Evolutionary conservation across 2,329 filamentous ascomycete genomes (phyloP).

Genomic region (Anisogramma anomala): DNA sequence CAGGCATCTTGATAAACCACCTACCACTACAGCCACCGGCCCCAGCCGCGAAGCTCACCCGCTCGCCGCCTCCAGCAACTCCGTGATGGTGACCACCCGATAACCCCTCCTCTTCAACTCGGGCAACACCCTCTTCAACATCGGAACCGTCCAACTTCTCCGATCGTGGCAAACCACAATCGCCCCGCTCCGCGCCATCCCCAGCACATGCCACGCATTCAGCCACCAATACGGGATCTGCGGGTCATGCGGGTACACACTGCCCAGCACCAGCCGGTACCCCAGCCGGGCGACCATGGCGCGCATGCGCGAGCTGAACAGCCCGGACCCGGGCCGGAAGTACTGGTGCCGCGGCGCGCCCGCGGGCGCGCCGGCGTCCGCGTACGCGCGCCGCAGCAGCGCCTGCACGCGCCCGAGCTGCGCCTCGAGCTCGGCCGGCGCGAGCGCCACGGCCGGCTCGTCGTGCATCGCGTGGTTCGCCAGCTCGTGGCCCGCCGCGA

Average conservation of each 20-base stretch:
- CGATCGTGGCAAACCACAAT: constrained; percentile 83
- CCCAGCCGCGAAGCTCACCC: neutral
- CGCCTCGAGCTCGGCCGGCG: constrained; percentile 42
- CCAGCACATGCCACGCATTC: constrained; percentile 70
- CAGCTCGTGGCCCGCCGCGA: constrained; percentile 57
- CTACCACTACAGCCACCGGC: neutral
- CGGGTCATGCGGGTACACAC: constrained; percentile 85
- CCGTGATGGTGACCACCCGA: constrained; percentile 57
- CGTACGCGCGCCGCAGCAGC: constrained; percentile 47
- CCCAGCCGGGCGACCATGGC: constrained; percentile 45
- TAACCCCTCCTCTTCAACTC: constrained; percentile 61
- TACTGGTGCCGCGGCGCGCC: constrained; percentile 44
- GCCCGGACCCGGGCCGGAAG: constrained; percentile 75
- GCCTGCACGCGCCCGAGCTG: constrained; percentile 57
- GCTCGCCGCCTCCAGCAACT: constrained; percentile 39
- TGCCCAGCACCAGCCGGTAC: constrained; percentile 66
- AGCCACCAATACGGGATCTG: constrained; percentile 59
- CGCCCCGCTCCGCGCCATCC: constrained; percentile 63
- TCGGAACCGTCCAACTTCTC: constrained; percentile 69
- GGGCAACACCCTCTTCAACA: constrained; percentile 62
- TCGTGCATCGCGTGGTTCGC: constrained; percentile 87
- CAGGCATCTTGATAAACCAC: too few relatives aligned
- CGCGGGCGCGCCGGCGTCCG: constrained; percentile 24
- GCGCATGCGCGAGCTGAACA: constrained; percentile 66
- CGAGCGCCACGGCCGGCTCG: constrained; percentile 57